Evolutionary conservation across 148 eudicot genomes (phyloP).

Genomic region (Pouteria glomerata): DNA sequence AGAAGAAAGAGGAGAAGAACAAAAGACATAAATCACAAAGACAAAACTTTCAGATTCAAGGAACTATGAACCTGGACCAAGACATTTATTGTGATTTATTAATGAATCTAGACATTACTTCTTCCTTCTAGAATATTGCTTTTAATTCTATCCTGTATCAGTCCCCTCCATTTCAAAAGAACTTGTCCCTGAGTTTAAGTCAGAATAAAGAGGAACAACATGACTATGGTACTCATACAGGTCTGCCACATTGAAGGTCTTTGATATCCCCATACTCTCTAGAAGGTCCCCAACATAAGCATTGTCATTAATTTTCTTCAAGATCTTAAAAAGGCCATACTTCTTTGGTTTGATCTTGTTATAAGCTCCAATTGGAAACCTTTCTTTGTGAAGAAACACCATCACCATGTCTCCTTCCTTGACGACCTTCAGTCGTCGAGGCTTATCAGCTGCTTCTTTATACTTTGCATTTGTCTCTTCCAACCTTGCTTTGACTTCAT

Average conservation of each 20-base stretch:
- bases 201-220: no score
- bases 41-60: no score
- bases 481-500: no score
- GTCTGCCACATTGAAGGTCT: neutral
- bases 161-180: no score
- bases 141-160: no score
- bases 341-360: conserved; percentile 3
- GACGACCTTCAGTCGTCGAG: neutral
- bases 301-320: conserved; percentile 10
- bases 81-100: no score
- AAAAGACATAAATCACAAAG: no score
- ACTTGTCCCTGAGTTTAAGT: no score
- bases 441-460: neutral
- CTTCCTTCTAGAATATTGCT: no score
- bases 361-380: neutral
- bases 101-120: no score
- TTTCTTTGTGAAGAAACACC: neutral
- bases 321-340: neutral
- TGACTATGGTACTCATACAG: neutral
- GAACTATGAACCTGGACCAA: no score
- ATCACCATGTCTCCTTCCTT: neutral
- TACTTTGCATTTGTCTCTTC: neutral
- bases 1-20: no score
- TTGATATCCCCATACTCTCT: neutral
- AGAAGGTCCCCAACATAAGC: neutral